A percentile compares a stretch with the other conserved stretches of the same genome.
phyloP scores from a whole-genome alignment of 1,139 yeast genomes.

The Hanseniaspora gamundiae region DNA sequence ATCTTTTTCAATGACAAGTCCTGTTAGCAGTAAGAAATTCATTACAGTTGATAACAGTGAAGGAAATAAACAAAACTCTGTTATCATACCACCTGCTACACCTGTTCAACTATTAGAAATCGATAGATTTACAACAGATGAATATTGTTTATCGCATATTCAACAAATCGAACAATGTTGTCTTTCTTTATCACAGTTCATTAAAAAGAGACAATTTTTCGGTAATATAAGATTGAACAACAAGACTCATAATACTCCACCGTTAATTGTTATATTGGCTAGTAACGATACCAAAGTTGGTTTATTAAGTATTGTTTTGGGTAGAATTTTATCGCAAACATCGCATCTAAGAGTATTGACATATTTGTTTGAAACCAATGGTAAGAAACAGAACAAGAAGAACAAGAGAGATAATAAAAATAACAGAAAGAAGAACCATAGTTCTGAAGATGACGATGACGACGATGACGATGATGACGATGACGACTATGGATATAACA shows the following conservation, averaged over 20 bases:
- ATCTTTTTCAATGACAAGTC: not conserved
- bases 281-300: conserved; percentile 71
- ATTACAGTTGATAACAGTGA: not conserved
- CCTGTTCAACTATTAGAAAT: conserved; percentile 77
- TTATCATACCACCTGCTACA: conserved; percentile 46
- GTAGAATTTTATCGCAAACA: conserved; percentile 50
- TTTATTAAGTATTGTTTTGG: conserved; percentile 63
- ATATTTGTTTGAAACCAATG: conserved; percentile 30
- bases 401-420: not conserved
- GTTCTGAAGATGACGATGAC: conserved; percentile 1
- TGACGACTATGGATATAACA: not conserved
- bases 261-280: conserved; percentile 51
- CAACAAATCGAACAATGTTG: conserved; percentile 62
- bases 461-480: conserved; percentile 2
- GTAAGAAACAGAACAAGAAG: not conserved
- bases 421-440: conserved; percentile 12
- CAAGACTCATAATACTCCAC: conserved; percentile 65
- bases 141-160: conserved; percentile 38
- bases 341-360: conserved; percentile 62
- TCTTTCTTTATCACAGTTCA: conserved; percentile 48
- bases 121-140: conserved; percentile 46
- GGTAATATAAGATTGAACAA: conserved; percentile 51
- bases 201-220: conserved; percentile 47
- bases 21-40: not conserved
- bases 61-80: not conserved